These are phyloP conservation scores for Curvularia sp. DNA, from an alignment of 2,329 filamentous ascomycete genomes.

Conservation along the genomic window DNA sequence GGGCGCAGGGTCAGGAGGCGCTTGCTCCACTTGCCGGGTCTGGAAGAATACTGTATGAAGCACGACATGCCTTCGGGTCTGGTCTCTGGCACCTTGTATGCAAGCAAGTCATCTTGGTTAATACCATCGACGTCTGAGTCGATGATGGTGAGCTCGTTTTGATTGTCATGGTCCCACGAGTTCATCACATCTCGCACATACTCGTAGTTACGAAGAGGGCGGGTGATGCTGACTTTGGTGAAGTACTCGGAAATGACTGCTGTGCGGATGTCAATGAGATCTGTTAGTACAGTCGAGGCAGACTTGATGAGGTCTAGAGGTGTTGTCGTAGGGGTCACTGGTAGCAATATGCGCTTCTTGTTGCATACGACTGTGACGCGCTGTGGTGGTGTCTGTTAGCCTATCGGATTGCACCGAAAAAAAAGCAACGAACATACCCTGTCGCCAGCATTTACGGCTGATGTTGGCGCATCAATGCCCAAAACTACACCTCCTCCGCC, in stretches of 20 bases:
- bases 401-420: not conserved
- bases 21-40: slow-evolving; percentile 87
- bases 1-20: slow-evolving; percentile 75
- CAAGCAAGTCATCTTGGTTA: slow-evolving; percentile 68
- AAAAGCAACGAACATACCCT: slow-evolving; percentile 61
- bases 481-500: slow-evolving; percentile 58
- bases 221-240: slow-evolving; percentile 75
- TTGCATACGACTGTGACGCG: slow-evolving; percentile 76
- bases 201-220: slow-evolving; percentile 85
- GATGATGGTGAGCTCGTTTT: slow-evolving; percentile 75
- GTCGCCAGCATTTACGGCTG: slow-evolving; percentile 80
- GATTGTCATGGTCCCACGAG: slow-evolving; percentile 84
- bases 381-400: slow-evolving; percentile 50
- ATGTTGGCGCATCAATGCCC: slow-evolving; percentile 76
- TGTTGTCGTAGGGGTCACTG: slow-evolving; percentile 76
- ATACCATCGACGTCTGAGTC: slow-evolving; percentile 62
- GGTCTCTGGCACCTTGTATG: slow-evolving; percentile 67
- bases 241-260: slow-evolving; percentile 83
- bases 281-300: slow-evolving; percentile 68
- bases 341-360: slow-evolving; percentile 72
- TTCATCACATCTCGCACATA: slow-evolving; percentile 86
- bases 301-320: slow-evolving; percentile 74
- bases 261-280: slow-evolving; percentile 67
- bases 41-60: slow-evolving; percentile 80
- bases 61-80: slow-evolving; percentile 72